phyloP scores from a whole-genome alignment of 2,329 filamentous ascomycete species.

The Neurospora sp. region DNA sequence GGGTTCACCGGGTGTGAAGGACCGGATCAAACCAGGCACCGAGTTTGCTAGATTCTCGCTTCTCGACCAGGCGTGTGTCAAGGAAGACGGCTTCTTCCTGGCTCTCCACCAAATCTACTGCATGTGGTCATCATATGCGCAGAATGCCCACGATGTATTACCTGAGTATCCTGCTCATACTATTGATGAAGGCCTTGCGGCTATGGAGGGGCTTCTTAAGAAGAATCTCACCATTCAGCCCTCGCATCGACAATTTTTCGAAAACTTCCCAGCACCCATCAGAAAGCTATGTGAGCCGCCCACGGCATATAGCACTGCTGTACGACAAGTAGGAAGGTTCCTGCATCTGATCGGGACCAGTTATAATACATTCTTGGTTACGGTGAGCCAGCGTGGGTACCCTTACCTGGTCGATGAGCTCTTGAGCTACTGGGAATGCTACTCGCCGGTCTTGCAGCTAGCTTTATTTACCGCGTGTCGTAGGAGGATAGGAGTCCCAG shows the following conservation, averaged over 20 bases:
- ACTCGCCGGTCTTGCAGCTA: constrained; percentile 21
- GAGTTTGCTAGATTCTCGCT: constrained; percentile 43
- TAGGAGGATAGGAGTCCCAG: constrained; percentile 16
- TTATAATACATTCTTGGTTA: constrained; percentile 27
- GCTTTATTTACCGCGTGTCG: constrained; percentile 22
- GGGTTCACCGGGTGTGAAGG: constrained; percentile 11
- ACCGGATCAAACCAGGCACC: constrained; percentile 19
- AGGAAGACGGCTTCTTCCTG: constrained; percentile 53
- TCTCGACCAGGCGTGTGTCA: constrained; percentile 44
- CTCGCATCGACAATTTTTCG: constrained; percentile 24
- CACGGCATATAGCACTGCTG: constrained; percentile 10
- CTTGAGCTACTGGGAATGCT: constrained; percentile 20
- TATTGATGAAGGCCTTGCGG: constrained; percentile 25
- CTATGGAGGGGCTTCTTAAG: constrained; percentile 28
- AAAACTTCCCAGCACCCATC: constrained; percentile 25
- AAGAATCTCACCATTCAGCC: constrained; percentile 25
- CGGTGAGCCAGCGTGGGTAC: constrained; percentile 14
- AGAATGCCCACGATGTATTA: constrained; percentile 27
- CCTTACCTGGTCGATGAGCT: constrained; percentile 27
- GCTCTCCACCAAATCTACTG: constrained; percentile 58
- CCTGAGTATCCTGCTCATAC: constrained; percentile 17
- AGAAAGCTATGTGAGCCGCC: constrained; percentile 5
- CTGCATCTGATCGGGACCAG: constrained; percentile 31
- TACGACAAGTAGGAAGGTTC: constrained; percentile 32
- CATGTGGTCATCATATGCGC: constrained; percentile 35